Evolutionary conservation across 2,329 filamentous ascomycete species (phyloP).

Genomic region (Colletotrichum tropicale): DNA sequence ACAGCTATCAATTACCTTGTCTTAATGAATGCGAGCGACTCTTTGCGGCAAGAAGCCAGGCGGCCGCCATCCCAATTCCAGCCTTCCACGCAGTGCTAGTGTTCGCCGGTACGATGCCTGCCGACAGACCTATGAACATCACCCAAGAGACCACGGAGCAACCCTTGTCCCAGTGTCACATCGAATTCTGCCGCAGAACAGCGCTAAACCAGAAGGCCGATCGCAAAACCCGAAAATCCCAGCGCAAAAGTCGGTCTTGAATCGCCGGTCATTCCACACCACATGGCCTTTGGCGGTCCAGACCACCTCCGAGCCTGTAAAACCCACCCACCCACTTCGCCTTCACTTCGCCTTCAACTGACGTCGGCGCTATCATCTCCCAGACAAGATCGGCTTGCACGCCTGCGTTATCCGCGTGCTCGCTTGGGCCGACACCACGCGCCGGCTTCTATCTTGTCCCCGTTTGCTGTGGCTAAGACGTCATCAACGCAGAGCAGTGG

Average conservation of each 20-base stretch:
- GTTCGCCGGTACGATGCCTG: neutral
- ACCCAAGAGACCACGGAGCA: neutral
- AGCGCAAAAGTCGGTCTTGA: neutral
- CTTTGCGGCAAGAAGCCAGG: neutral
- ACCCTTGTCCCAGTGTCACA: neutral
- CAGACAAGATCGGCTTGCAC: neutral
- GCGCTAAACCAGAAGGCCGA: neutral
- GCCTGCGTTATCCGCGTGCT: neutral
- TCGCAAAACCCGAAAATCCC: neutral
- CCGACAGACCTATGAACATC: neutral
- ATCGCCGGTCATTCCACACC: neutral
- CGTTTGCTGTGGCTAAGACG: neutral
- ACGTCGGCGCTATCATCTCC: neutral
- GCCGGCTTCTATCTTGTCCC: neutral
- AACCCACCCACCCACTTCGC: neutral
- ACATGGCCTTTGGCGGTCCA: neutral
- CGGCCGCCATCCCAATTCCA: neutral
- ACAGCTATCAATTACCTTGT: neutral
- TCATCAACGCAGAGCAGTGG: neutral
- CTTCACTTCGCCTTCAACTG: neutral
- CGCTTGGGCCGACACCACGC: neutral
- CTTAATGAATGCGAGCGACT: neutral
- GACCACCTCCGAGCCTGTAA: neutral
- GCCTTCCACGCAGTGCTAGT: neutral
- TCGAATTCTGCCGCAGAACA: neutral